phyloP scores from a whole-genome alignment of 345 rosid species.

The Populus alba region DNA sequence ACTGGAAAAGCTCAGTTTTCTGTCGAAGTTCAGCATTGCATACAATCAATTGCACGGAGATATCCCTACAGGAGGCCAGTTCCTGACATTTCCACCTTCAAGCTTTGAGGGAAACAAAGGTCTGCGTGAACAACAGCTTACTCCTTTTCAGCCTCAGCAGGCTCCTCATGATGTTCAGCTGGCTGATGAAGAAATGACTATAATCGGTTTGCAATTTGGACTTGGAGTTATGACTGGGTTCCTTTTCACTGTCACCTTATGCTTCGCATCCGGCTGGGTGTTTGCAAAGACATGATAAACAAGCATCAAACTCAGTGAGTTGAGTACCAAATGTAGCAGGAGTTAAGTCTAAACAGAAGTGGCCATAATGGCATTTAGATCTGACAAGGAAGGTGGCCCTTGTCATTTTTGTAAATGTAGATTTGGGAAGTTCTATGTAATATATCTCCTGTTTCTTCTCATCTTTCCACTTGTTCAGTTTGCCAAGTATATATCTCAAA shows the following conservation, averaged over 20 bases:
- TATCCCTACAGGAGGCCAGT: slow-evolving; percentile 28
- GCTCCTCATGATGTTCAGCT: background rate
- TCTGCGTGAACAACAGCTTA: background rate
- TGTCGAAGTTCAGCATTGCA: slow-evolving; percentile 22
- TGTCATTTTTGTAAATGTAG: background rate
- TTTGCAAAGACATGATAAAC: background rate
- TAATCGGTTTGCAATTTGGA: slow-evolving; percentile 13
- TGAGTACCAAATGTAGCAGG: background rate
- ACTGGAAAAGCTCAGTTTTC: slow-evolving; percentile 20
- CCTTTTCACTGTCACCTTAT: slow-evolving; percentile 5
- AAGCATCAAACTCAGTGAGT: background rate
- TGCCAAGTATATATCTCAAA: background rate
- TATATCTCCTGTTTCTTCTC: background rate
- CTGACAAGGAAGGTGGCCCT: background rate
- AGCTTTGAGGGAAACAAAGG: slow-evolving; percentile 33
- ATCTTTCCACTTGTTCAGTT: background rate
- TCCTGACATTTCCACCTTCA: slow-evolving; percentile 27
- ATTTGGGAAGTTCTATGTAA: background rate
- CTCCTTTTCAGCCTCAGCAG: background rate
- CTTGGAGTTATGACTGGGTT: slow-evolving; percentile 27
- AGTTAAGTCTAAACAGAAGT: too few species aligned
- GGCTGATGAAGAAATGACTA: background rate
- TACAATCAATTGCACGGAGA: slow-evolving; percentile 29
- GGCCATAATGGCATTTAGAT: too few species aligned
- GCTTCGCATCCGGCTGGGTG: slow-evolving; percentile 35